Conservation (phyloP, 805 yeast genomes). For the Maudiozyma pseudohumilis region DNA sequence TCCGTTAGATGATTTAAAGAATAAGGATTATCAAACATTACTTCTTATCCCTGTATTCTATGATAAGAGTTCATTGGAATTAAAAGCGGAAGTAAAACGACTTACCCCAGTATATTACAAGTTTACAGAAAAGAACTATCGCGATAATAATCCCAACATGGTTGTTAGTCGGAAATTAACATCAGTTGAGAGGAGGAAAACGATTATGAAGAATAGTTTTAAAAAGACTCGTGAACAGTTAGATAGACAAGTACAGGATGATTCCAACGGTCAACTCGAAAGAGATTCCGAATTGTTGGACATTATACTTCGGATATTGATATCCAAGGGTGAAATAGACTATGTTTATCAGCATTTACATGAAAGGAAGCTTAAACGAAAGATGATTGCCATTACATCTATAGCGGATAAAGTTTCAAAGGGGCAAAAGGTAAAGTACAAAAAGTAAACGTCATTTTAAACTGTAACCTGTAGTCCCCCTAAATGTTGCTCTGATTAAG, state of each 20-base stretch:
- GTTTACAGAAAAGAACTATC: slow-evolving; percentile 21
- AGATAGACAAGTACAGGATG: slow-evolving; percentile 32
- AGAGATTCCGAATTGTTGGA: slow-evolving; percentile 44
- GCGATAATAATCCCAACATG: slow-evolving; percentile 1
- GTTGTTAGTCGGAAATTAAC: slow-evolving; percentile 33
- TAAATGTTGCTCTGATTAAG: too few species aligned
- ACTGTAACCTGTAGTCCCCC: too few species aligned
- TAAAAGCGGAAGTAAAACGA: slow-evolving; percentile 50
- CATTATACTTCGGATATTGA: slow-evolving; percentile 57
- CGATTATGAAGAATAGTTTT: slow-evolving; percentile 61
- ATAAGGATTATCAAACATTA: slow-evolving; percentile 53
- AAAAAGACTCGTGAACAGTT: slow-evolving; percentile 38
- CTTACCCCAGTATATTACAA: slow-evolving; percentile 19
- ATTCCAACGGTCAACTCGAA: slow-evolving; percentile 35
- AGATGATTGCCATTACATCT: slow-evolving; percentile 28
- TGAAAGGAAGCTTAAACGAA: slow-evolving; percentile 43
- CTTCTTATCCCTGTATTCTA: slow-evolving; percentile 57
- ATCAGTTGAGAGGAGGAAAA: slow-evolving; percentile 50
- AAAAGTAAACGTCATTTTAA: background rate
- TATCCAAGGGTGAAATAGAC: slow-evolving; percentile 52
- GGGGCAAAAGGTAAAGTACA: slow-evolving; percentile 13
- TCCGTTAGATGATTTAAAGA: slow-evolving; percentile 50
- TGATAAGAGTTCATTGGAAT: slow-evolving; percentile 37
- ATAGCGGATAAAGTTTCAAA: slow-evolving; percentile 17
- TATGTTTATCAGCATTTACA: slow-evolving; percentile 52